Percentiles rank a stretch among this genome's conserved stretches.
phyloP scores from a whole-genome alignment of 495 filamentous ascomycete species.

The Neurospora tetraspora region DNA sequence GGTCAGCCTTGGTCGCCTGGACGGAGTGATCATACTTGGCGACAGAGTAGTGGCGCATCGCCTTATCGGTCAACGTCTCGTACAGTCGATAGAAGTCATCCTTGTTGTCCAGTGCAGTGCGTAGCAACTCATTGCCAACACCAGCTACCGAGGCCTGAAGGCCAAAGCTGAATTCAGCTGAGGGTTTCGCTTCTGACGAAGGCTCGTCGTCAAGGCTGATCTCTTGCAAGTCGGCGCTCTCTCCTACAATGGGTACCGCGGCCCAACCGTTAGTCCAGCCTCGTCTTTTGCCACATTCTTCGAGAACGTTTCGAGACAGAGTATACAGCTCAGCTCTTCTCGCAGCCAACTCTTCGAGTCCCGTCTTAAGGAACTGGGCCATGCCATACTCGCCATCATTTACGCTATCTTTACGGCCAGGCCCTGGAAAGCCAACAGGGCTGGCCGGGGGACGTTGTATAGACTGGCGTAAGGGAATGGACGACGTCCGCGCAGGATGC shows the following conservation, averaged over 20 bases:
- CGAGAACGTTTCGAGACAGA: constrained; percentile 69
- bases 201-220: constrained; percentile 39
- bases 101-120: constrained; percentile 37
- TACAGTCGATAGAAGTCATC: constrained; percentile 52
- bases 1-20: constrained; percentile 69
- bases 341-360: constrained; percentile 74
- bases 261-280: constrained; percentile 76
- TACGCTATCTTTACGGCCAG: constrained; percentile 13
- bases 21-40: constrained; percentile 68
- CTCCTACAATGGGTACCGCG: constrained; percentile 43
- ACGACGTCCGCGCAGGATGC: constrained; percentile 47
- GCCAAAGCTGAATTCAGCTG: constrained; percentile 1
- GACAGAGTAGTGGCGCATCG: constrained; percentile 62
- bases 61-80: constrained; percentile 60
- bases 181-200: constrained; percentile 15
- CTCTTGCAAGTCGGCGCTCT: constrained; percentile 45
- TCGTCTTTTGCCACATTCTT: constrained; percentile 57
- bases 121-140: constrained; percentile 41
- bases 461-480: constrained; percentile 28
- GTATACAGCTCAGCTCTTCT: constrained; percentile 69
- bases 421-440: constrained; percentile 35
- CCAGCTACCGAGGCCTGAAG: constrained; percentile 27
- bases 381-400: constrained; percentile 21
- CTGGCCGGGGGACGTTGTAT: constrained; percentile 30
- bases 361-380: constrained; percentile 45